Evolutionary conservation across 164 flowering plant species (phyloP).

Genomic region (Annona squamosa): DNA sequence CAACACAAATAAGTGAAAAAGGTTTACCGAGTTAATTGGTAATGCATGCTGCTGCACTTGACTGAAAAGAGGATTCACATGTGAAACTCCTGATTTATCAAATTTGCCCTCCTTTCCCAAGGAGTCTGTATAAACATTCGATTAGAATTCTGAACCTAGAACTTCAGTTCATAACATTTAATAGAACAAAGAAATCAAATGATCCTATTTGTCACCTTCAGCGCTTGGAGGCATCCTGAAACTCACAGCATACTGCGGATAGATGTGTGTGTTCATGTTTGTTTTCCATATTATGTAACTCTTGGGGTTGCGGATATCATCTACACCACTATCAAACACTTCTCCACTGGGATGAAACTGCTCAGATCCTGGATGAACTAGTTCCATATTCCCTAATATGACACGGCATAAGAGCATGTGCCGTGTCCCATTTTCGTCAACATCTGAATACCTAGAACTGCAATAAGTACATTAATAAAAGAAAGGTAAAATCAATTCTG

Average conservation of each 20-base stretch:
- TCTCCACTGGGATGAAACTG: constrained; percentile 70
- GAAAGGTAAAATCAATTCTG: constrained; percentile 11
- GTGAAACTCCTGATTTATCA: constrained; percentile 37
- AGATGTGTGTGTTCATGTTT: constrained; percentile 75
- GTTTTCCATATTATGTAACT: constrained; percentile 64
- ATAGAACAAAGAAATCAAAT: not conserved
- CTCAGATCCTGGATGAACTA: constrained; percentile 47
- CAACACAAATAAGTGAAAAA: not conserved
- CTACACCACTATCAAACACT: constrained; percentile 81
- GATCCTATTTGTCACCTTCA: constrained; percentile 49
- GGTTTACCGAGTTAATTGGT: constrained; percentile 31
- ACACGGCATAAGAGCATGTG: constrained; percentile 84
- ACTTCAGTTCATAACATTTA: constrained; percentile 1
- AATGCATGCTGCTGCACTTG: constrained; percentile 20
- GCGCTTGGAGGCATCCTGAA: constrained; percentile 48
- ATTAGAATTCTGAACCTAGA: constrained; percentile 10
- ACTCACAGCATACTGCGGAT: constrained; percentile 79
- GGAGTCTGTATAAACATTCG: constrained; percentile 31
- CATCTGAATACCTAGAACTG: constrained; percentile 75
- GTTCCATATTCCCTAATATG: constrained; percentile 89
- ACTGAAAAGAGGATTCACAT: constrained; percentile 21
- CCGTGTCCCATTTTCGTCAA: constrained; percentile 82
- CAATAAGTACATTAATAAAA: constrained; percentile 27
- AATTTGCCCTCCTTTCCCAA: constrained; percentile 23
- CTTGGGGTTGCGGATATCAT: constrained; percentile 55